These are phyloP conservation scores for Pilatotrama ljubarskyi DNA, from an alignment of 768 basidiomycete genomes.

Conservation along the genomic window DNA sequence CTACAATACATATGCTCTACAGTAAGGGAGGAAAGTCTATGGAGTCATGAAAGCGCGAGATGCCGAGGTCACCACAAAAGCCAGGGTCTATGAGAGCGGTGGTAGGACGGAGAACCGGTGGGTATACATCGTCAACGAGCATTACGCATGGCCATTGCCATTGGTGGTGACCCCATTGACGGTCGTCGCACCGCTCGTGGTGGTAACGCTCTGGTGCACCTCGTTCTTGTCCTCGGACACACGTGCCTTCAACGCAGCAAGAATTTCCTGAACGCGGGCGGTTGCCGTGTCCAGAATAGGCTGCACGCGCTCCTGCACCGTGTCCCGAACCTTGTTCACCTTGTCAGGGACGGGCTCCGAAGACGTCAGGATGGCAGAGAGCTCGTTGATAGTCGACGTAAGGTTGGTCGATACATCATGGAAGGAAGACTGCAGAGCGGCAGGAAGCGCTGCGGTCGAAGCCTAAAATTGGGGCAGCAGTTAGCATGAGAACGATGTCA, in stretches of 20 bases:
- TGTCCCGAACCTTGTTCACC: slow-evolving; percentile 51
- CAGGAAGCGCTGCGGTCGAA: slow-evolving; percentile 52
- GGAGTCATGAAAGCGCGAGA: neutral
- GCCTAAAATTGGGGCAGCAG: slow-evolving; percentile 36
- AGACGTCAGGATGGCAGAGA: slow-evolving; percentile 54
- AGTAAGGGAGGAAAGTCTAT: slow-evolving; percentile 16
- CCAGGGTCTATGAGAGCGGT: neutral
- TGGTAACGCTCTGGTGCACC: slow-evolving; percentile 16
- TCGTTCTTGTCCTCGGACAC: slow-evolving; percentile 23
- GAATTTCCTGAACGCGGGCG: slow-evolving; percentile 33
- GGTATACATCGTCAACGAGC: neutral
- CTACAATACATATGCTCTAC: slow-evolving; percentile 18
- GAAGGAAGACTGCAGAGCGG: slow-evolving; percentile 58
- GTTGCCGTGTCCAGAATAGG: slow-evolving; percentile 55
- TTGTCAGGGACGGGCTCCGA: slow-evolving; percentile 65
- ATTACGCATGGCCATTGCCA: slow-evolving; percentile 15
- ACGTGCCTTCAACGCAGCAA: slow-evolving; percentile 21
- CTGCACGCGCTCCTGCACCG: slow-evolving; percentile 60
- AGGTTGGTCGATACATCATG: slow-evolving; percentile 60
- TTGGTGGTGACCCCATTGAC: slow-evolving; percentile 2
- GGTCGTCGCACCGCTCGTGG: slow-evolving; percentile 12
- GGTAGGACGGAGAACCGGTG: neutral
- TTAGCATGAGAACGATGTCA: slow-evolving; percentile 1
- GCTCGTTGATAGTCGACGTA: slow-evolving; percentile 50
- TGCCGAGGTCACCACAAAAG: neutral